Conservation (phyloP, 768 basidiomycete species). For the Hortiboletus campestris region DNA sequence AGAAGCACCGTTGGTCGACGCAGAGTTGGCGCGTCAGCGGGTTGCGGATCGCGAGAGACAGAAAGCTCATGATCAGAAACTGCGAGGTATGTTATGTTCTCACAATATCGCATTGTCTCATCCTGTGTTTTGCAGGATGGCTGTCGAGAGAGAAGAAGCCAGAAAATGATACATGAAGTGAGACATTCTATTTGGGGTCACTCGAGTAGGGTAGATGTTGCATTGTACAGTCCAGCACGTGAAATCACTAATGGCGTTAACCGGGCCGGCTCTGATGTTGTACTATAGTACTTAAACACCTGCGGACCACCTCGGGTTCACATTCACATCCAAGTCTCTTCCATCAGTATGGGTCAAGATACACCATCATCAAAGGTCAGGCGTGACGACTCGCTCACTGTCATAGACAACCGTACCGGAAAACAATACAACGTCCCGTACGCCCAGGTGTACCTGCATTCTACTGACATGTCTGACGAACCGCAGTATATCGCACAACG, state of each 20-base stretch:
- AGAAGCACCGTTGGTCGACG: slow-evolving; percentile 61
- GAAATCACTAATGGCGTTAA: background rate
- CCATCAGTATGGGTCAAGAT: slow-evolving; percentile 28
- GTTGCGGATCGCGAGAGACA: slow-evolving; percentile 67
- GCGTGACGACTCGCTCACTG: slow-evolving; percentile 47
- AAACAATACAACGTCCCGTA: slow-evolving; percentile 73
- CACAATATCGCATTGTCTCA: slow-evolving; percentile 4
- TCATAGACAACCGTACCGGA: slow-evolving; percentile 84
- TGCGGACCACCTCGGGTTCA: background rate
- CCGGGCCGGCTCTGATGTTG: background rate
- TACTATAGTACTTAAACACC: background rate
- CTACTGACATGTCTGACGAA: background rate
- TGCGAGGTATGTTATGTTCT: slow-evolving; percentile 54
- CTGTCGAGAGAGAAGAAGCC: slow-evolving; percentile 32
- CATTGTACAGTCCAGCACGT: slow-evolving; percentile 9
- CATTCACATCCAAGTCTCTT: background rate
- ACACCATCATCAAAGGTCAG: slow-evolving; percentile 12
- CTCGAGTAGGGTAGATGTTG: slow-evolving; percentile 12
- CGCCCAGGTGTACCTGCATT: slow-evolving; percentile 27
- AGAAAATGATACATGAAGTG: slow-evolving; percentile 7
- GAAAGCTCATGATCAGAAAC: slow-evolving; percentile 61
- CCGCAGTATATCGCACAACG: slow-evolving; percentile 74
- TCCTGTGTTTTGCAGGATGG: slow-evolving; percentile 24
- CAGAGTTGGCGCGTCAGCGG: slow-evolving; percentile 61
- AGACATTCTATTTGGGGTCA: background rate